Conservation (phyloP, 257 asterid species). For the Mitragyna speciosa region DNA sequence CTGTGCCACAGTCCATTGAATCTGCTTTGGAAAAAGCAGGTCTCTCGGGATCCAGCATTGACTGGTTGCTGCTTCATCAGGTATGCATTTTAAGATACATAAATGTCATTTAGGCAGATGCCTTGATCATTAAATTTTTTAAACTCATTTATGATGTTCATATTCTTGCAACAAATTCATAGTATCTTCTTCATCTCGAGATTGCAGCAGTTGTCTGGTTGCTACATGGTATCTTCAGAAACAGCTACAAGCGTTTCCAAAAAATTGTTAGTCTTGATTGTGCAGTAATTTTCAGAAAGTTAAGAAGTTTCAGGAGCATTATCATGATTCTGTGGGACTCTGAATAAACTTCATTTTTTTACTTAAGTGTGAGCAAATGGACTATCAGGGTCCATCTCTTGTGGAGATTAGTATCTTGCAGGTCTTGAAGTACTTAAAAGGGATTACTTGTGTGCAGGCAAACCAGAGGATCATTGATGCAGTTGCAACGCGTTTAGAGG, state of each 20-base stretch:
- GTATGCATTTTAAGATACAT: constrained; percentile 33
- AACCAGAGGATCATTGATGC: constrained; percentile 90
- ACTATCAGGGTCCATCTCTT: not conserved
- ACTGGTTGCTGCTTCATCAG: constrained; percentile 98
- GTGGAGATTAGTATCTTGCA: not conserved
- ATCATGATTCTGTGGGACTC: not conserved
- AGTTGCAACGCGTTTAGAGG: constrained; percentile 68
- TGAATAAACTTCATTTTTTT: not conserved
- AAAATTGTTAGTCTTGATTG: not conserved
- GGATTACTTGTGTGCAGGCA: constrained; percentile 54
- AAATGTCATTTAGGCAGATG: not conserved
- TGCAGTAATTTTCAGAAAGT: not conserved
- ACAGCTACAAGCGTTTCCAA: not conserved
- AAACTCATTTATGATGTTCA: not conserved
- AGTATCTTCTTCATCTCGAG: not conserved
- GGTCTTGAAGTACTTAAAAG: not conserved
- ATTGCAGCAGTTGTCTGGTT: not conserved
- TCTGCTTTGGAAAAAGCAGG: constrained; percentile 79
- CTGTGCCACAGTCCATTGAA: constrained; percentile 88
- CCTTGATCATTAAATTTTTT: not conserved
- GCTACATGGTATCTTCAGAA: not conserved
- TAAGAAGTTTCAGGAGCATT: not conserved
- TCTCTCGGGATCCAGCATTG: constrained; percentile 62
- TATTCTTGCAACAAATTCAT: not conserved
- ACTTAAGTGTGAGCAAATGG: not conserved